These are phyloP conservation scores for Postia placenta DNA, from an alignment of 768 basidiomycete genomes.

Conservation along the genomic window DNA sequence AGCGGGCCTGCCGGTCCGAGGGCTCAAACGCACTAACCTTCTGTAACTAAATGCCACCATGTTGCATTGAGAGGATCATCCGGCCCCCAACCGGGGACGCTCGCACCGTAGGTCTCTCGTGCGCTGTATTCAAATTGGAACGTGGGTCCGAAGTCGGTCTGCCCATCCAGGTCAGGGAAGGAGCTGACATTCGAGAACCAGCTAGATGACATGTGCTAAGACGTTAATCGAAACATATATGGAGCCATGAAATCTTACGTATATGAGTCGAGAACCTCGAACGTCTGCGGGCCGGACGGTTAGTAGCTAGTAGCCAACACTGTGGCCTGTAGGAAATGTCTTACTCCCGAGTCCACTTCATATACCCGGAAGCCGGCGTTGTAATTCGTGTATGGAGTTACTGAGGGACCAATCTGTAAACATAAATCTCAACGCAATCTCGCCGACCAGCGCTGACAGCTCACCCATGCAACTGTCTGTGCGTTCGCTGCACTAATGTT, in stretches of 20 bases:
- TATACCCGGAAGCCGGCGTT: conserved; percentile 72
- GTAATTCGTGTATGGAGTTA: conserved; percentile 61
- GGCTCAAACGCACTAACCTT: conserved; percentile 34
- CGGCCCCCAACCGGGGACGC: conserved; percentile 44
- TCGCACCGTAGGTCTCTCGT: conserved; percentile 55
- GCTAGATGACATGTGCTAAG: neutral
- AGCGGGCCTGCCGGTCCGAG: neutral
- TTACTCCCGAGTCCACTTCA: conserved; percentile 60
- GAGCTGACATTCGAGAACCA: conserved; percentile 43
- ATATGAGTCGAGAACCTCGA: conserved; percentile 69
- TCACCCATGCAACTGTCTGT: conserved; percentile 41
- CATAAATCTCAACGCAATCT: neutral
- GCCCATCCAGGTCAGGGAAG: conserved; percentile 50
- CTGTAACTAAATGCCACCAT: conserved; percentile 77
- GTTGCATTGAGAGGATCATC: conserved; percentile 71
- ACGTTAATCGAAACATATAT: neutral
- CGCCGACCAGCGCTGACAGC: conserved; percentile 4
- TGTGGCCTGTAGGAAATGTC: conserved; percentile 15
- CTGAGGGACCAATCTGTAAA: conserved; percentile 49
- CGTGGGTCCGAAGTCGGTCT: conserved; percentile 48
- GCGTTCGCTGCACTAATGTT: conserved; percentile 49
- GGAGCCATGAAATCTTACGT: conserved; percentile 40
- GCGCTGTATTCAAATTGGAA: conserved; percentile 61
- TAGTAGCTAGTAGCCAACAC: neutral
- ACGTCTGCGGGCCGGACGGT: conserved; percentile 42